Evolutionary conservation across 2,329 filamentous ascomycete genomes (phyloP).

Genomic region (Scedosporium boydii): DNA sequence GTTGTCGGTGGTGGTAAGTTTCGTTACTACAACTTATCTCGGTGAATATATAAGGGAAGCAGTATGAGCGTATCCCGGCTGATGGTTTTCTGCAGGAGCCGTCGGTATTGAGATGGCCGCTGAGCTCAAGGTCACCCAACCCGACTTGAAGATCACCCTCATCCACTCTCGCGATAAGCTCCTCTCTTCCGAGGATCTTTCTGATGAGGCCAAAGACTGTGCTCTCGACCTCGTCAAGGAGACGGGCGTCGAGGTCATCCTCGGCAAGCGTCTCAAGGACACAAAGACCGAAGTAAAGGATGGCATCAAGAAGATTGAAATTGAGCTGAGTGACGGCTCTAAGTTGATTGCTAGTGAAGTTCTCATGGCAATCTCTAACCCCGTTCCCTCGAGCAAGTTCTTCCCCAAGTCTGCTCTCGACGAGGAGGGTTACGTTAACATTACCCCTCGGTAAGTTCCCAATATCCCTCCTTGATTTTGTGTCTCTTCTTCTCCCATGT

Average conservation of each 20-base stretch:
- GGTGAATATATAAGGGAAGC: too few relatives aligned
- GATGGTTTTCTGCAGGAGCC: slow-evolving; percentile 34
- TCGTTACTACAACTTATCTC: not conserved
- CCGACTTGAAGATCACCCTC: slow-evolving; percentile 57
- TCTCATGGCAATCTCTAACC: slow-evolving; percentile 59
- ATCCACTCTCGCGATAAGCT: slow-evolving; percentile 64
- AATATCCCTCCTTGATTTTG: not conserved
- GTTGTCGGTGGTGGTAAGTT: slow-evolving; percentile 55
- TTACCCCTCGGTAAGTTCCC: slow-evolving; percentile 40
- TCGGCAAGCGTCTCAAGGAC: slow-evolving; percentile 44
- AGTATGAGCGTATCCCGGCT: too few relatives aligned
- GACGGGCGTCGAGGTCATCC: slow-evolving; percentile 54
- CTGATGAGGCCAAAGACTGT: slow-evolving; percentile 57
- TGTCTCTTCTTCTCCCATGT: not conserved
- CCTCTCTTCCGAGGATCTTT: slow-evolving; percentile 63
- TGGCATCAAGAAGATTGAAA: slow-evolving; percentile 29
- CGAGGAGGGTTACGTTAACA: slow-evolving; percentile 55
- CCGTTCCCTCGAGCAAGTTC: slow-evolving; percentile 51
- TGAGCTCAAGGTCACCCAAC: slow-evolving; percentile 61
- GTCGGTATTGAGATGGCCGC: slow-evolving; percentile 77
- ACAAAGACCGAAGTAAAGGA: slow-evolving; percentile 34
- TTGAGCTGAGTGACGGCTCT: slow-evolving; percentile 52
- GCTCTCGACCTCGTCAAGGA: slow-evolving; percentile 50
- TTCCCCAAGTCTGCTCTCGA: slow-evolving; percentile 50
- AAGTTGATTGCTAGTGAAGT: slow-evolving; percentile 54